phyloP scores from a whole-genome alignment of 1,139 yeast genomes.

The Yamadazyma triangularis region DNA sequence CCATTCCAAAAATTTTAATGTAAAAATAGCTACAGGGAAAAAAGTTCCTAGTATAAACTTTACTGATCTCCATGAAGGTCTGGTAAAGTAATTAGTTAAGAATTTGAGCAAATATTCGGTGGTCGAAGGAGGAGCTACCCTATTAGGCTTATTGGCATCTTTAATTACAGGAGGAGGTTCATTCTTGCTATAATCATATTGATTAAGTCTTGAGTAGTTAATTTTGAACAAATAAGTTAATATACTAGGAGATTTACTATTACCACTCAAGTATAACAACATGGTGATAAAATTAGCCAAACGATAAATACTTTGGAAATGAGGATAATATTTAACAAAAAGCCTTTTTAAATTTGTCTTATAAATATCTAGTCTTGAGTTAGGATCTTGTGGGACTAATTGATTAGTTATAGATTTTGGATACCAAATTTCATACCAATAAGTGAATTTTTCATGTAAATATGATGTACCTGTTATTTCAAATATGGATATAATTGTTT shows the following conservation, averaged over 20 bases:
- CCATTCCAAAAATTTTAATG: conserved; percentile 89
- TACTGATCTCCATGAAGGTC: conserved; percentile 37
- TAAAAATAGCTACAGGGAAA: conserved; percentile 81
- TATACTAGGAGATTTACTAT: conserved; percentile 58
- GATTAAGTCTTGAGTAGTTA: conserved; percentile 65
- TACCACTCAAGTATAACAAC: conserved; percentile 65
- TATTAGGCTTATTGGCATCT: conserved; percentile 17
- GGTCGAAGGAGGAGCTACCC: conserved; percentile 50
- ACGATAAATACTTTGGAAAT: conserved; percentile 43
- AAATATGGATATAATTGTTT: conserved; percentile 54
- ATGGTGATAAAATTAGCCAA: conserved; percentile 56
- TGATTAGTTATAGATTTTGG: conserved; percentile 55
- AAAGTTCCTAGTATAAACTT: conserved; percentile 47
- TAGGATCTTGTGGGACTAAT: conserved; percentile 27
- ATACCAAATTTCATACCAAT: conserved; percentile 58
- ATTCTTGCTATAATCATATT: conserved; percentile 54
- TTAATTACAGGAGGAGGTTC: conserved; percentile 22
- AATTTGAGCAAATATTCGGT: conserved; percentile 37
- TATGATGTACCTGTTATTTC: conserved; percentile 69
- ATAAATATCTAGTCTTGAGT: conserved; percentile 23
- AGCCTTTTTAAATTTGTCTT: conserved; percentile 32
- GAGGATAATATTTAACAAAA: conserved; percentile 63
- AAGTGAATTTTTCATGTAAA: conserved; percentile 62
- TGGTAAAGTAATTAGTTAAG: conserved; percentile 25
- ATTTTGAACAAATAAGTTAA: conserved; percentile 60